phyloP scores from a whole-genome alignment of 768 basidiomycete genomes.

The Amylocystis lapponica region DNA sequence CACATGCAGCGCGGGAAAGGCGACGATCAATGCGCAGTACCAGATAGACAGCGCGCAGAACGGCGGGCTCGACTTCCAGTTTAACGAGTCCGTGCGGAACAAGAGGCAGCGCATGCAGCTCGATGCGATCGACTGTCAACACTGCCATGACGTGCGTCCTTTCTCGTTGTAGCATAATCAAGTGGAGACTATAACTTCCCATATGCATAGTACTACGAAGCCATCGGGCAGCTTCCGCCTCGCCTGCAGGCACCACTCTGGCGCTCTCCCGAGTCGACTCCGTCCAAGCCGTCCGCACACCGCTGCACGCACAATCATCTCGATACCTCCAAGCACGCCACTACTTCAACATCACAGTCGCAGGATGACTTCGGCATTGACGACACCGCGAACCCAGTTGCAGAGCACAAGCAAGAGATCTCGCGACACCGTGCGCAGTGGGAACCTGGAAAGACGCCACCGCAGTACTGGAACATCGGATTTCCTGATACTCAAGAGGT shows the following conservation, averaged over 20 bases:
- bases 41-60: slow-evolving; percentile 64
- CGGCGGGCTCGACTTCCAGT: slow-evolving; percentile 60
- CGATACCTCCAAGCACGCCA: neutral
- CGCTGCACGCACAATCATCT: slow-evolving; percentile 1
- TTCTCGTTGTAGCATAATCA: neutral
- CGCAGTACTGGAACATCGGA: slow-evolving; percentile 85
- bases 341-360: neutral
- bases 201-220: slow-evolving; percentile 64
- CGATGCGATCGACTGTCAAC: slow-evolving; percentile 76
- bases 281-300: slow-evolving; percentile 8
- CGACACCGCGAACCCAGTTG: slow-evolving; percentile 17
- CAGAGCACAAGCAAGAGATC: slow-evolving; percentile 61
- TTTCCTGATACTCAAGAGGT: slow-evolving; percentile 86
- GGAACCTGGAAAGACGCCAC: slow-evolving; percentile 70
- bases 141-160: slow-evolving; percentile 63
- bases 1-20: slow-evolving; percentile 31
- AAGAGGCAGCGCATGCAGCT: slow-evolving; percentile 58
- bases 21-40: slow-evolving; percentile 58
- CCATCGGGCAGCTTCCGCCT: slow-evolving; percentile 63
- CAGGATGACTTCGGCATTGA: slow-evolving; percentile 6
- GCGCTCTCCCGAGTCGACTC: slow-evolving; percentile 44
- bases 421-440: slow-evolving; percentile 71
- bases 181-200: neutral
- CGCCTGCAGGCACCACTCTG: slow-evolving; percentile 67
- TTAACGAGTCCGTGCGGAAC: slow-evolving; percentile 69